Conservation (phyloP, 2,329 filamentous ascomycete genomes). For the Epichloe elymi region DNA sequence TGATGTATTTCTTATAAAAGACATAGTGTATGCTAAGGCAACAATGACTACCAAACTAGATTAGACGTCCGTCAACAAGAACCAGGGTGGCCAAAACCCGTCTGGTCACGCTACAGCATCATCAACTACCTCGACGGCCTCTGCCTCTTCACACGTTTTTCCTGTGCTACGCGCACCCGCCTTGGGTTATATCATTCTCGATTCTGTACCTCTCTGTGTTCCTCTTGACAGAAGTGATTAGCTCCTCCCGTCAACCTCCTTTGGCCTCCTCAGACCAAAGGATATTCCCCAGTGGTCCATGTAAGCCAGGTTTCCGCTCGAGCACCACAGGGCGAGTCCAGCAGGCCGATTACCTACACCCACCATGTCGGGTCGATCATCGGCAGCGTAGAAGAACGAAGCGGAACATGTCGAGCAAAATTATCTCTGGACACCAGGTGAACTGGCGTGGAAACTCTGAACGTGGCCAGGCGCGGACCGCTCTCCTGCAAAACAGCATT, state of each 20-base stretch:
- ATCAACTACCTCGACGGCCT: neutral
- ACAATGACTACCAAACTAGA: neutral
- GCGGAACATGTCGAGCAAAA: slow-evolving; percentile 36
- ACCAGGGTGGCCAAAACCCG: neutral
- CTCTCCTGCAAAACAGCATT: slow-evolving; percentile 14
- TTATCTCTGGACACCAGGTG: slow-evolving; percentile 30
- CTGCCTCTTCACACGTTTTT: neutral
- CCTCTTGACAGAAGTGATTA: slow-evolving; percentile 6
- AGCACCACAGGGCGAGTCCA: slow-evolving; percentile 30
- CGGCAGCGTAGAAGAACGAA: slow-evolving; percentile 29
- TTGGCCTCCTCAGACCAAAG: slow-evolving; percentile 4
- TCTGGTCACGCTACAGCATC: neutral
- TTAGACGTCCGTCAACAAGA: neutral
- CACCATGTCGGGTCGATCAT: slow-evolving; percentile 24
- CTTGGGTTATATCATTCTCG: slow-evolving; percentile 4
- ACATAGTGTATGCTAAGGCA: slow-evolving; percentile 3
- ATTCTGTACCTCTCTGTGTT: slow-evolving; percentile 12
- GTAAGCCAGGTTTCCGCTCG: slow-evolving; percentile 30
- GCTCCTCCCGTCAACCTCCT: slow-evolving; percentile 9
- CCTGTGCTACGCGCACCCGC: slow-evolving; percentile 2
- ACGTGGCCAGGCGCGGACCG: slow-evolving; percentile 27
- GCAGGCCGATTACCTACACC: slow-evolving; percentile 30
- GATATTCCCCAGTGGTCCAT: slow-evolving; percentile 25
- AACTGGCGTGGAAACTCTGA: slow-evolving; percentile 28
- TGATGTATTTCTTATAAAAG: slow-evolving; percentile 1